Evolutionary conservation across 768 basidiomycete species (phyloP), one percentile per base, ranked within the genome.

Genomic region (Lentinula lateritia): DNA sequence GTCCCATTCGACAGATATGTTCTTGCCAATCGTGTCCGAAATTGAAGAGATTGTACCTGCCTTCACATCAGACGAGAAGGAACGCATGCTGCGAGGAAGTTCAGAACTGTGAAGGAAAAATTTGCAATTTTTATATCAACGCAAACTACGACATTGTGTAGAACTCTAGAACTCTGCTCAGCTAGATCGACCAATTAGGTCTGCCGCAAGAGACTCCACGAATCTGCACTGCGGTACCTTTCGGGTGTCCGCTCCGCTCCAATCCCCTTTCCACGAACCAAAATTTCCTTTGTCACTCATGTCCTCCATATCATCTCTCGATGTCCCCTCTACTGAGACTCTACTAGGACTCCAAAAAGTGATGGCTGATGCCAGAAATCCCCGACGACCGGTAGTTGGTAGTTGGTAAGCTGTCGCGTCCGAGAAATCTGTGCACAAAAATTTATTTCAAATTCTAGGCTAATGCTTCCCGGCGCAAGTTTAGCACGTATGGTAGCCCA

Each of bases 401-500:
- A 50, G 63, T 50, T 58, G 12, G 50, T 36, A 6, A 15, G 34
- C 32, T 20, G 36, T 23, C n/a, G 10, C 50, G 7, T 9, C 18
- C 54, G 23, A 6, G 34, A 35, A 23, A 20, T 28, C 50, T 16
- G 3, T 6, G 34, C 38, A 36, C 8, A 28, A 28, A 28, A 4
- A 3, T 2, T 61, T 38, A 20, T 46, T 53, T 23, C 54, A 62
- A 79, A 79, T 32, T 78, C 75, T 4, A 80, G 79, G 78, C 67
- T 79, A 59, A 77, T 76, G 32, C 65, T 82, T 6, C 79, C 81
- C 2, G 77, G 78, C n/a, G 67, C 69, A 0, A 67, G 73, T 61
- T 68, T 73, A 56, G 79, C 78, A 5, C 69, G 80, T 50, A 70
- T 68, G 20, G 73, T 77, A 59, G 78, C 78, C 0, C 63, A 70